Conservation (phyloP, 345 rosid genomes). For the Citrus sp. region DNA sequence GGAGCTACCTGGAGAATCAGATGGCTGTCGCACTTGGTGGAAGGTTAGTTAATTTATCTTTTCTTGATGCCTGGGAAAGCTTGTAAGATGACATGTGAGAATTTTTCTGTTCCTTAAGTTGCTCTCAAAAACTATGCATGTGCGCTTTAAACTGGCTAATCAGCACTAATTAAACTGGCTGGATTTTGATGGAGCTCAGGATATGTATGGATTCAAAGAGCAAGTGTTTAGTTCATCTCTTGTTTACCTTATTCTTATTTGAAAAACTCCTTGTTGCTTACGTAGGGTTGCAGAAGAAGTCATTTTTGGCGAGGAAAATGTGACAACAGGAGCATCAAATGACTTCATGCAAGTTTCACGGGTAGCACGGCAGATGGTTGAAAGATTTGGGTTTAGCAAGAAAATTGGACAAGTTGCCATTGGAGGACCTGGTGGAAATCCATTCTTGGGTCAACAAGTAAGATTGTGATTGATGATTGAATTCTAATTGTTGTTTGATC, state of each 20-base stretch:
- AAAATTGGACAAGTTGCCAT: constrained; percentile 96
- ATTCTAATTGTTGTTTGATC: neutral
- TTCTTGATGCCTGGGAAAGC: neutral
- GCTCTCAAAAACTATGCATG: neutral
- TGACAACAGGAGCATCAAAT: constrained; percentile 96
- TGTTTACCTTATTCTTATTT: neutral
- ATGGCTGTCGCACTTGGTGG: constrained; percentile 99
- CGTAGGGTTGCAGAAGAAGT: constrained; percentile 95
- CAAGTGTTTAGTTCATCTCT: neutral
- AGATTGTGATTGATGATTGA: neutral
- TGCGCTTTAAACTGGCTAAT: neutral
- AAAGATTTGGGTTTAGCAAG: constrained; percentile 96
- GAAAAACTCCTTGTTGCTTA: neutral
- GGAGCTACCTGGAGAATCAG: constrained; percentile 97
- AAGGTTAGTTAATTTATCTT: constrained; percentile 49
- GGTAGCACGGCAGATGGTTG: constrained; percentile 99
- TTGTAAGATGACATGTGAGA: neutral
- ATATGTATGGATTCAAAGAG: neutral
- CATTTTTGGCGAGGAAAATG: constrained; percentile 84
- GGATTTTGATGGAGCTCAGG: neutral
- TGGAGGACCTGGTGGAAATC: constrained; percentile 94
- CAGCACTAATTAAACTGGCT: neutral
- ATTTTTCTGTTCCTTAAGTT: neutral
- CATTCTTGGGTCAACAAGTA: constrained; percentile 88
- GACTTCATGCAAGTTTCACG: constrained; percentile 99